Percentiles rank a stretch among this genome's conserved stretches.
Evolutionary conservation across 306 rosid genomes (phyloP).

Genomic region (Sophora flavescens): DNA sequence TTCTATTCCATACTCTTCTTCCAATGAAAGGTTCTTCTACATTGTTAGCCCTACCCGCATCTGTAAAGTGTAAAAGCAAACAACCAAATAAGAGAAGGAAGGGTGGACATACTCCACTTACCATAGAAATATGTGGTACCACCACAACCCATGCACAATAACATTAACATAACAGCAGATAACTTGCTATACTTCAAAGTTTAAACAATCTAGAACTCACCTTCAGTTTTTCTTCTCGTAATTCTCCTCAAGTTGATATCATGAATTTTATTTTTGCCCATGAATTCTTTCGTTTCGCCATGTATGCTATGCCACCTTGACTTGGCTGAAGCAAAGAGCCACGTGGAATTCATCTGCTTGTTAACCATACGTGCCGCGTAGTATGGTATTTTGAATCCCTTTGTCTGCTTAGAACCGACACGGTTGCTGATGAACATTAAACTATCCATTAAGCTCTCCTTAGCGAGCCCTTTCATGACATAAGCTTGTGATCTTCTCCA

Average conservation of each 20-base stretch:
- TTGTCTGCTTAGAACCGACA: constrained; percentile 34
- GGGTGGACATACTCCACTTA: not conserved
- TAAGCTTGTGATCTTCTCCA: constrained; percentile 85
- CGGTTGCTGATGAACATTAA: constrained; percentile 53
- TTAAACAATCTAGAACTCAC: constrained; percentile 9
- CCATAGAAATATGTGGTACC: not conserved
- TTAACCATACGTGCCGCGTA: constrained; percentile 63
- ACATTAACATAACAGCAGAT: not conserved
- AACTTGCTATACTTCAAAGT: not conserved
- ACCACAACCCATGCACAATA: not conserved
- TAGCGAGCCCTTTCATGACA: constrained; percentile 62
- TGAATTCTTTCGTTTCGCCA: constrained; percentile 9
- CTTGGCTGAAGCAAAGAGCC: constrained; percentile 57
- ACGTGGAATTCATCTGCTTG: constrained; percentile 66
- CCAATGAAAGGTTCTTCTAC: constrained; percentile 26
- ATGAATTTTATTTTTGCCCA: constrained; percentile 37
- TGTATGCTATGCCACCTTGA: constrained; percentile 24
- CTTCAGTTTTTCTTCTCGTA: constrained; percentile 34
- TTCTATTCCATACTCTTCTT: constrained; percentile 22
- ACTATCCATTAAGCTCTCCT: constrained; percentile 76
- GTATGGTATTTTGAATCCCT: constrained; percentile 54
- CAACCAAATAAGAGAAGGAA: not conserved
- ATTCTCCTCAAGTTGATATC: constrained; percentile 36
- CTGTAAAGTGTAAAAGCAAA: constrained; percentile 14
- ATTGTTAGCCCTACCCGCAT: constrained; percentile 11